These are phyloP conservation scores for Guyanaporus albipodus DNA, from an alignment of 768 basidiomycete species.

Conservation along the genomic window DNA sequence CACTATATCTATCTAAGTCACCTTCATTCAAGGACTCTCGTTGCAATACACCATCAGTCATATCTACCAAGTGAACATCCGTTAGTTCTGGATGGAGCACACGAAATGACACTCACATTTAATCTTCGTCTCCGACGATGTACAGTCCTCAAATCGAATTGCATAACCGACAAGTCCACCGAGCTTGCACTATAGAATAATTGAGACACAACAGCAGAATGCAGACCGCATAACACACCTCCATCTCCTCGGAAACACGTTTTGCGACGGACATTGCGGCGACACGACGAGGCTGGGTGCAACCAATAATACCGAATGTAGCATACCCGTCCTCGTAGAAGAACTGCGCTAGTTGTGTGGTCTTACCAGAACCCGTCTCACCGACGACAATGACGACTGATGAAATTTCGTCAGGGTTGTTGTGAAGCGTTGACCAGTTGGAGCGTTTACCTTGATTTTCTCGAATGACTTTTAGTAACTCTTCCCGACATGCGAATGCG, in stretches of 20 bases:
- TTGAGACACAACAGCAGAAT: conserved; percentile 2
- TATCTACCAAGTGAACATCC: conserved; percentile 50
- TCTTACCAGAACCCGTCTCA: conserved; percentile 99
- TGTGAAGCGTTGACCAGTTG: too few relatives aligned
- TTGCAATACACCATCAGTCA: conserved; percentile 99
- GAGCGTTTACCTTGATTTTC: conserved; percentile 83
- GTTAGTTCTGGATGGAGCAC: background rate
- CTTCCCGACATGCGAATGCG: conserved; percentile 95
- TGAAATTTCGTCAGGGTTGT: background rate
- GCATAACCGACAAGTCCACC: conserved; percentile 93
- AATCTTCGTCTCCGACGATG: conserved; percentile 89
- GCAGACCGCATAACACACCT: conserved; percentile 47
- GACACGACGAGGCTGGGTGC: conserved; percentile 97
- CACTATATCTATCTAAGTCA: conserved; percentile 94
- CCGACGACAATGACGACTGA: conserved; percentile 92
- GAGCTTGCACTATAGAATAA: conserved; percentile 64
- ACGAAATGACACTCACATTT: conserved; percentile 65
- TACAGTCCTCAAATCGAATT: conserved; percentile 98
- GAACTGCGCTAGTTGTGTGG: conserved; percentile 93
- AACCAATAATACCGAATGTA: conserved; percentile 84
- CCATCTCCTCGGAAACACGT: conserved; percentile 99
- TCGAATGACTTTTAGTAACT: conserved; percentile 79
- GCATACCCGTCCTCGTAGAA: conserved; percentile 97
- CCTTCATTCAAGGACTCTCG: conserved; percentile 98
- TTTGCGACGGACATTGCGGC: conserved; percentile 99